These are phyloP conservation scores for Candida tibetensis DNA, from an alignment of 805 yeast species.

Conservation along the genomic window DNA sequence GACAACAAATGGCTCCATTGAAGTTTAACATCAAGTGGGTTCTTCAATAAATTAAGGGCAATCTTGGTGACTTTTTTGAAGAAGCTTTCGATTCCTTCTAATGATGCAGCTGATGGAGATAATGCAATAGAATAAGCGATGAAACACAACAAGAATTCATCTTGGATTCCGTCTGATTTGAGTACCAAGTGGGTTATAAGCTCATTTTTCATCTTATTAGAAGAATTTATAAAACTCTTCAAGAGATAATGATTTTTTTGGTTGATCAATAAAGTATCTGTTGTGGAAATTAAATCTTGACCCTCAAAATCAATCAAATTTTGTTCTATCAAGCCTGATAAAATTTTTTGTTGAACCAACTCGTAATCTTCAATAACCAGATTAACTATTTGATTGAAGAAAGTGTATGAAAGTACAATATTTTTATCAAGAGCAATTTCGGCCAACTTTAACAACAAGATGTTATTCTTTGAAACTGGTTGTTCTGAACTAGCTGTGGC, in stretches of 20 bases:
- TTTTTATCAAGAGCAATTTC: constrained; percentile 3
- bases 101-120: background rate
- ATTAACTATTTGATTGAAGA: constrained; percentile 1
- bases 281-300: constrained; percentile 4
- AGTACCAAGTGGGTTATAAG: constrained; percentile 10
- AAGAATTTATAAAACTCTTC: constrained; percentile 13
- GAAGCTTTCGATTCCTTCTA: constrained; percentile 7
- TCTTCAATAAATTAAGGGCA: constrained; percentile 11
- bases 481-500: background rate
- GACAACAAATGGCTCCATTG: constrained; percentile 19
- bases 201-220: constrained; percentile 3
- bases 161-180: constrained; percentile 9
- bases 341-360: constrained; percentile 1
- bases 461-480: constrained; percentile 1
- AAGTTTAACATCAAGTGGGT: background rate
- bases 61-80: constrained; percentile 10
- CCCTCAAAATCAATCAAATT: constrained; percentile 9
- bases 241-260: constrained; percentile 11
- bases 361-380: background rate
- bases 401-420: background rate
- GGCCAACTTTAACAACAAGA: constrained; percentile 4
- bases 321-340: constrained; percentile 9
- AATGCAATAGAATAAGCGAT: constrained; percentile 18
- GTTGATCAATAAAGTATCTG: constrained; percentile 7
- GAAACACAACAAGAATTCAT: constrained; percentile 15